Evolutionary conservation across 2,329 filamentous ascomycete genomes (phyloP).

Genomic region (Chaetothyriales sp.): DNA sequence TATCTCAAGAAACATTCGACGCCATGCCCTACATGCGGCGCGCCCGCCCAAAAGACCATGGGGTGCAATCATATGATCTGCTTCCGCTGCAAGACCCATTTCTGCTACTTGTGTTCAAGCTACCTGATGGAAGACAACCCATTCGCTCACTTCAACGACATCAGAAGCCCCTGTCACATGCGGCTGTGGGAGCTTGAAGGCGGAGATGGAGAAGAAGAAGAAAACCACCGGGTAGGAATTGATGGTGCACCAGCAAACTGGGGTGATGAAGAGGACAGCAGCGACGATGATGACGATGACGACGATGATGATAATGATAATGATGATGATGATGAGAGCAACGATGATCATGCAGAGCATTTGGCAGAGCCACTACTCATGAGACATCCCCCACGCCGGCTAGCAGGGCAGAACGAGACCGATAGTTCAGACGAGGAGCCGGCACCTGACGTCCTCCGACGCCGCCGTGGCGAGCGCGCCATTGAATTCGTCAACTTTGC

Average conservation of each 20-base stretch:
- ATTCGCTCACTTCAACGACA: constrained; percentile 73
- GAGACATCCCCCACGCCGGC: constrained; percentile 12
- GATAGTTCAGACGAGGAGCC: constrained; percentile 19
- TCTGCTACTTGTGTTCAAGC: constrained; percentile 85
- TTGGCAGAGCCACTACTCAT: neutral
- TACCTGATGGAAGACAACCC: constrained; percentile 72
- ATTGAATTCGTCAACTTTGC: constrained; percentile 20
- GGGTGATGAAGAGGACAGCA: neutral
- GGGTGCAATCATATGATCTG: constrained; percentile 98
- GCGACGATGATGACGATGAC: constrained; percentile 1
- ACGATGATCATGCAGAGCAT: constrained; percentile 3
- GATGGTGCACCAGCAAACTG: constrained; percentile 1
- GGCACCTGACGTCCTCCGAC: constrained; percentile 24
- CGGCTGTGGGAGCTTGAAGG: constrained; percentile 79
- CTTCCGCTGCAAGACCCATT: constrained; percentile 76
- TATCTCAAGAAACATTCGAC: constrained; percentile 72
- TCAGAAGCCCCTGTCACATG: constrained; percentile 58
- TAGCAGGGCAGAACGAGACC: constrained; percentile 13
- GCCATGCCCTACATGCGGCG: constrained; percentile 73
- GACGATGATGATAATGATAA: constrained; percentile 15
- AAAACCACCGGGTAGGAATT: constrained; percentile 23
- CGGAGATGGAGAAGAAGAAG: constrained; percentile 46
- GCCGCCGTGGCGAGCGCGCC: constrained; percentile 13
- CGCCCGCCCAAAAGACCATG: constrained; percentile 74
- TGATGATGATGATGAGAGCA: constrained; percentile 12